Evolutionary conservation across 2,329 filamentous ascomycete genomes (phyloP).

Genomic region (Fusarium graminum): DNA sequence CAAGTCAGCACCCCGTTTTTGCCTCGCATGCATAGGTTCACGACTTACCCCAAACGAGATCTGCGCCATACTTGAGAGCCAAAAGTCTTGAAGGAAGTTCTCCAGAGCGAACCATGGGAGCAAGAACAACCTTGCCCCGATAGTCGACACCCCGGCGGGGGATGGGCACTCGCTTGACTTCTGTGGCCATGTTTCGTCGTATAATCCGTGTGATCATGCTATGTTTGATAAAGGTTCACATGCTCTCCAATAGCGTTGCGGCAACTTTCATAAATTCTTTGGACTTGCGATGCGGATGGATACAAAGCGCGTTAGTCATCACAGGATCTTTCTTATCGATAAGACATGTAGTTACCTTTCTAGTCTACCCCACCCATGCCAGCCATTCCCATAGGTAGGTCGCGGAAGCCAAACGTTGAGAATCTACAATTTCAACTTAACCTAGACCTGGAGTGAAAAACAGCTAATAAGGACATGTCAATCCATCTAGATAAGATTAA

Average conservation of each 20-base stretch:
- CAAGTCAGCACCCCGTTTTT: constrained; percentile 8
- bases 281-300: constrained; percentile 19
- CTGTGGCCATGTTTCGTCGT: constrained; percentile 69
- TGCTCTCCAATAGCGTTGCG: constrained; percentile 9
- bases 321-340: constrained; percentile 41
- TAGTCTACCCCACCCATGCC: constrained; percentile 12
- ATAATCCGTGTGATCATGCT: constrained; percentile 54
- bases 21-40: not conserved
- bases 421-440: not conserved
- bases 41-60: constrained; percentile 89
- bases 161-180: constrained; percentile 80
- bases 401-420: not conserved
- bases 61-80: constrained; percentile 93
- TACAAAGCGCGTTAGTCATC: constrained; percentile 44
- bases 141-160: constrained; percentile 93
- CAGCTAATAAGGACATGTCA: not conserved
- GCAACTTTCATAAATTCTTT: constrained; percentile 34
- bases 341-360: constrained; percentile 1
- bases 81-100: constrained; percentile 91
- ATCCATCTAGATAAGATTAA: not conserved
- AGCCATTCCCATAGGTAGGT: too few relatives aligned
- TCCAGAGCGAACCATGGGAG: constrained; percentile 98
- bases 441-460: constrained; percentile 9
- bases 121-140: constrained; percentile 91
- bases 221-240: constrained; percentile 22